phyloP scores from a whole-genome alignment of 805 yeast genomes.

The Huiozyma naganishii region DNA sequence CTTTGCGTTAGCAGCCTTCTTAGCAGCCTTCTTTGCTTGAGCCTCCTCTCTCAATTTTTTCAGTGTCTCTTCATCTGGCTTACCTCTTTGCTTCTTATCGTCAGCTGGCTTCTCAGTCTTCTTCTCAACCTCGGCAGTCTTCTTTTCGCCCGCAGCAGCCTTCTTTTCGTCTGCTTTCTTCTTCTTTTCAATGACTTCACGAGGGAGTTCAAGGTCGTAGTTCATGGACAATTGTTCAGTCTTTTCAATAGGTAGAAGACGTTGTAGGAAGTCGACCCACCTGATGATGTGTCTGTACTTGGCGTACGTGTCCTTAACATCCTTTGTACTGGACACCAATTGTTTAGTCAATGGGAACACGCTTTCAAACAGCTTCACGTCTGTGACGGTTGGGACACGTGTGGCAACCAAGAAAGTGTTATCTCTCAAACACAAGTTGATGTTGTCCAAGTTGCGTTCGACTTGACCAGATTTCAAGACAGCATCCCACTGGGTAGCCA shows the following conservation, averaged over 20 bases:
- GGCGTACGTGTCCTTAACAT: conserved; percentile 40
- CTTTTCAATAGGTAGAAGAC: conserved; percentile 44
- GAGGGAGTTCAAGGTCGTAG: conserved; percentile 53
- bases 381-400: conserved; percentile 51
- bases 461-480: conserved; percentile 46
- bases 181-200: conserved; percentile 54
- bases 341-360: conserved; percentile 49
- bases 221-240: conserved; percentile 50
- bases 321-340: conserved; percentile 39
- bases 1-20: conserved; percentile 47
- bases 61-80: conserved; percentile 39
- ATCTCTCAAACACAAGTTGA: conserved; percentile 60
- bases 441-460: conserved; percentile 41
- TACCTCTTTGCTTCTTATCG: conserved; percentile 29
- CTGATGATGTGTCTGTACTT: conserved; percentile 74
- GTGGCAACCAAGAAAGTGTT: conserved; percentile 65
- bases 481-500: conserved; percentile 69
- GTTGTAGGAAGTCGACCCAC: conserved; percentile 87
- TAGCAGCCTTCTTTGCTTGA: conserved; percentile 48
- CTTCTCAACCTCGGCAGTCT: conserved; percentile 5
- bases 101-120: conserved; percentile 12
- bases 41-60: conserved; percentile 40
- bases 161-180: conserved; percentile 30
- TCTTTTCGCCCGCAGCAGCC: conserved; percentile 8
- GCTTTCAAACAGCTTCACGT: conserved; percentile 55